Evolutionary conservation across 2,329 filamentous ascomycete genomes (phyloP).

Genomic region (Westerdykella sp.): DNA sequence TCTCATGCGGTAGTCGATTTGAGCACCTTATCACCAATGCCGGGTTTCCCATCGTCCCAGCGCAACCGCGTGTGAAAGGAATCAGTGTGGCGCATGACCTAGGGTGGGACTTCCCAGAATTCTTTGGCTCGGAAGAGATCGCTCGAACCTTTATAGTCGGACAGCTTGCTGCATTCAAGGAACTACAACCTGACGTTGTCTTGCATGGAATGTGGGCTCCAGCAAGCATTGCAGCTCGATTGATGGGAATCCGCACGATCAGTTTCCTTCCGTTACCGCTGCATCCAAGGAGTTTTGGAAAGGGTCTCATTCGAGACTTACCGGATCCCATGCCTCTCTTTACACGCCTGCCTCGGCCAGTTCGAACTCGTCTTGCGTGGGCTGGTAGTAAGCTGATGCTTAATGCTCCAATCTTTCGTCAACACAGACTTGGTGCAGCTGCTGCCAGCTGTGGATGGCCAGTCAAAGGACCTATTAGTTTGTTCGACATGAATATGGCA

Average conservation of each 20-base stretch:
- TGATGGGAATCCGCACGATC: constrained; percentile 28
- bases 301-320: constrained; percentile 28
- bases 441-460: constrained; percentile 25
- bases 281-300: constrained; percentile 21
- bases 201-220: constrained; percentile 34
- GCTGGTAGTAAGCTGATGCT: constrained; percentile 24
- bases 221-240: constrained; percentile 25
- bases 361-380: constrained; percentile 22
- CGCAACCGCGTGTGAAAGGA: constrained; percentile 26
- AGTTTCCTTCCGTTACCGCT: constrained; percentile 29
- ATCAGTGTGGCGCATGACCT: constrained; percentile 28
- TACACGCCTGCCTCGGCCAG: constrained; percentile 24
- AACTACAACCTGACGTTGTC: constrained; percentile 28
- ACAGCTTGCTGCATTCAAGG: constrained; percentile 23
- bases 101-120: constrained; percentile 31
- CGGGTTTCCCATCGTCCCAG: constrained; percentile 27
- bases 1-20: constrained; percentile 26
- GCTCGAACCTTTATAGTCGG: constrained; percentile 28
- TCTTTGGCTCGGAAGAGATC: constrained; percentile 29
- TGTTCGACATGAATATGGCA: constrained; percentile 33
- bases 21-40: constrained; percentile 28
- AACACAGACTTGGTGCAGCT: constrained; percentile 25
- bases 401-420: constrained; percentile 29
- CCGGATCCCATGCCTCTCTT: constrained; percentile 30
- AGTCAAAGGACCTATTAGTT: constrained; percentile 23